Evolutionary conservation across 257 asterid genomes (phyloP).

Genomic region (Solanum rostratum): DNA sequence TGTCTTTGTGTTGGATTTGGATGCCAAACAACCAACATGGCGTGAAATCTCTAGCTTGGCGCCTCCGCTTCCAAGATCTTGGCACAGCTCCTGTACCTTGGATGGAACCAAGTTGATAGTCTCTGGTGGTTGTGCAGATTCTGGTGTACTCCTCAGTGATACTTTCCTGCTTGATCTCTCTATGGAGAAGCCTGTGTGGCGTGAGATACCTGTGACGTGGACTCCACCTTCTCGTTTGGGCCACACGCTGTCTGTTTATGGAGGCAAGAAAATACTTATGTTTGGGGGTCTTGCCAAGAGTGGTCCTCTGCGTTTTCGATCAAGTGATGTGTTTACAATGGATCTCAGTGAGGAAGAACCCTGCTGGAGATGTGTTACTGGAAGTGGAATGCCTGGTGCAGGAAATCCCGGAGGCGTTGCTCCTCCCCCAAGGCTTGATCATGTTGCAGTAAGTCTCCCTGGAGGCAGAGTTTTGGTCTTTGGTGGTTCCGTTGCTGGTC

Average conservation of each 20-base stretch:
- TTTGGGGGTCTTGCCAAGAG: constrained; percentile 81
- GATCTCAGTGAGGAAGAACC: constrained; percentile 88
- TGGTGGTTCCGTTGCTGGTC: constrained; percentile 96
- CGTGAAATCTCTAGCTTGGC: constrained; percentile 88
- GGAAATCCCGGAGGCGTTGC: constrained; percentile 93
- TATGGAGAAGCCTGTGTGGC: constrained; percentile 71
- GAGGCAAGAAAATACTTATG: constrained; percentile 82
- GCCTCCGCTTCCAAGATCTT: constrained; percentile 92
- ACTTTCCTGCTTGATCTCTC: constrained; percentile 81
- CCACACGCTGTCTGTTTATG: constrained; percentile 70
- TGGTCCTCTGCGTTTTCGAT: constrained; percentile 79
- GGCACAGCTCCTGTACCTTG: constrained; percentile 97
- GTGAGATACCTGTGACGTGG: constrained; percentile 87
- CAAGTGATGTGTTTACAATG: constrained; percentile 92
- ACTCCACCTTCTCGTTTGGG: constrained; percentile 93
- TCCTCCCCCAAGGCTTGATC: constrained; percentile 96
- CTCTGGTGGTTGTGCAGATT: constrained; percentile 91
- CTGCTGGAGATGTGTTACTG: constrained; percentile 84
- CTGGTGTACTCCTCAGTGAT: constrained; percentile 83
- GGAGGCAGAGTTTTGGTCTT: constrained; percentile 78
- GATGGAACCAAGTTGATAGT: constrained; percentile 91
- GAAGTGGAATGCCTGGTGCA: constrained; percentile 91
- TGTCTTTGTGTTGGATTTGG: constrained; percentile 83
- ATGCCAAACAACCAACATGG: constrained; percentile 80
- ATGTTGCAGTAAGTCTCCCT: constrained; percentile 88